A percentile compares a stretch with the other conserved stretches of the same genome.
These are phyloP conservation scores for Cucurbita ficifolia DNA, from an alignment of 306 rosid species.

Conservation along the genomic window DNA sequence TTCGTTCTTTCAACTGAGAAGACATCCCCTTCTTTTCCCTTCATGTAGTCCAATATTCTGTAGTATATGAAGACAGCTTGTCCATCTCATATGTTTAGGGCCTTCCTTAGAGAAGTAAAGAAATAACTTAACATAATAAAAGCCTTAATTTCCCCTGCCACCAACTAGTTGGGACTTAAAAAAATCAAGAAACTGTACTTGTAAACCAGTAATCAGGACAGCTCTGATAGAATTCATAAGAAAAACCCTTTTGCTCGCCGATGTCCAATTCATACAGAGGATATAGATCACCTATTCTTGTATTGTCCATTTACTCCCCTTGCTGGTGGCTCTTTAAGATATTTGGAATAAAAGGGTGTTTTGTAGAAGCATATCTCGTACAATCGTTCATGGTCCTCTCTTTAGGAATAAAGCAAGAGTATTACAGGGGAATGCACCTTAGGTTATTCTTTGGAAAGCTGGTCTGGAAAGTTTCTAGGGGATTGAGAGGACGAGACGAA, in stretches of 20 bases:
- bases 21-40: background rate
- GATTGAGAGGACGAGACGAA: background rate
- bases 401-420: background rate
- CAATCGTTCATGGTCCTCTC: background rate
- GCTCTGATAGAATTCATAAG: background rate
- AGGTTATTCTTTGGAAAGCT: background rate
- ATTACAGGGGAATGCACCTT: background rate
- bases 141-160: background rate
- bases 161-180: background rate
- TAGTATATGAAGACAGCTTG: background rate
- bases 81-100: background rate
- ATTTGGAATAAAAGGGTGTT: background rate
- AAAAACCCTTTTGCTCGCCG: background rate
- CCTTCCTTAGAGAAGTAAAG: background rate
- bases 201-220: background rate
- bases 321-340: background rate
- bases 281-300: background rate
- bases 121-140: background rate
- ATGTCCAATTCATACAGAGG: background rate
- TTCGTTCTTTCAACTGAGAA: background rate
- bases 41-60: background rate
- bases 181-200: background rate
- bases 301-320: background rate
- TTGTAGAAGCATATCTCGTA: background rate
- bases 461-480: background rate